Conservation (phyloP, 1,284 basidiomycete genomes). For the Mycosarcoma mackinlayi region DNA sequence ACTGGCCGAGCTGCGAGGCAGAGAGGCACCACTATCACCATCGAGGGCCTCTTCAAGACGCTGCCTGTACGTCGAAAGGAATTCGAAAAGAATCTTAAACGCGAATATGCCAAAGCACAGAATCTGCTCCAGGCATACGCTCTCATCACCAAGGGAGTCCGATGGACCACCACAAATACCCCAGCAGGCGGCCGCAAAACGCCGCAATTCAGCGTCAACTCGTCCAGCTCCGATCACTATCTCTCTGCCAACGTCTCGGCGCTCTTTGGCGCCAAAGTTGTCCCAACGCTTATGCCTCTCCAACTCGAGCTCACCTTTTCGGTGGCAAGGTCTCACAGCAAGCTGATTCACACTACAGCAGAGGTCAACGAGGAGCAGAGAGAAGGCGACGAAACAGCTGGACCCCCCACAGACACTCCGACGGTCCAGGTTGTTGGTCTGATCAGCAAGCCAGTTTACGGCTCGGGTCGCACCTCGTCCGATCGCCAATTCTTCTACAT, state of each 20-base stretch:
- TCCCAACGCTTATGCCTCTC: slow-evolving; percentile 80
- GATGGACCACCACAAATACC: slow-evolving; percentile 81
- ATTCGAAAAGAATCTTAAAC: slow-evolving; percentile 86
- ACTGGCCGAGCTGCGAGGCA: slow-evolving; percentile 75
- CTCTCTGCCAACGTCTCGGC: slow-evolving; percentile 77
- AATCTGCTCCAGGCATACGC: slow-evolving; percentile 88
- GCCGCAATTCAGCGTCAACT: slow-evolving; percentile 80
- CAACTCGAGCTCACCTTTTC: slow-evolving; percentile 70
- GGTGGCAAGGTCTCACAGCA: slow-evolving; percentile 7
- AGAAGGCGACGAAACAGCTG: neutral
- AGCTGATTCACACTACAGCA: neutral
- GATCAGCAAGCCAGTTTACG: slow-evolving; percentile 80
- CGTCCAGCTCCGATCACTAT: slow-evolving; percentile 71
- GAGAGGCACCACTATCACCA: slow-evolving; percentile 86
- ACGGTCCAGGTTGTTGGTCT: slow-evolving; percentile 77
- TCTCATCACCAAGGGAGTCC: slow-evolving; percentile 77
- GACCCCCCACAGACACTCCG: slow-evolving; percentile 31
- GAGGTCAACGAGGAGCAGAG: slow-evolving; percentile 1
- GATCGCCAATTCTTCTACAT: slow-evolving; percentile 95
- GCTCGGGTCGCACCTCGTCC: slow-evolving; percentile 74
- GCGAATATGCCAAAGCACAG: slow-evolving; percentile 88
- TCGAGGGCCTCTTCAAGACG: slow-evolving; percentile 81
- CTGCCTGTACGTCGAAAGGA: slow-evolving; percentile 93
- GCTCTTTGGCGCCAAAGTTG: slow-evolving; percentile 85
- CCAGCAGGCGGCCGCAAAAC: slow-evolving; percentile 78